Evolutionary conservation across 1,139 yeast species (phyloP), one percentile per base, ranked within the genome.

Genomic region (Pichia kudriavzevii): DNA sequence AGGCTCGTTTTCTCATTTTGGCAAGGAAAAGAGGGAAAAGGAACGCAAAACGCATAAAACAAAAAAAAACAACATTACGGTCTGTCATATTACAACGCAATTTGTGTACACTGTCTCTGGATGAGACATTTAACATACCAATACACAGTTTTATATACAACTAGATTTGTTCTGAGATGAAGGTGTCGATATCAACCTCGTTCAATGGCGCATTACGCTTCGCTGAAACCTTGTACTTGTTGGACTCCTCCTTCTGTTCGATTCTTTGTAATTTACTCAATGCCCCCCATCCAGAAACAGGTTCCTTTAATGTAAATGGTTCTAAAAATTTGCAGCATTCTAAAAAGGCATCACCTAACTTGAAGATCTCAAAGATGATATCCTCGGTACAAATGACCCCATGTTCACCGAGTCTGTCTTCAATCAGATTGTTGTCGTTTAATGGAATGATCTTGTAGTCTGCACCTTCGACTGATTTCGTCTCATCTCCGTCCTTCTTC

Each of bases 301-400:
- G 91, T 31, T 78, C 69, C 46, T 70, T 77, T 51, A 81, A 66
- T 50, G 68, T 64, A 62, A 81, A 80, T 29, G 94, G 93, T 43
- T 69, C 66, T 48, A 81, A 59, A 70, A 85, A 81, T 46, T 65
- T 63, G 41, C 70, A 65, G 41, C 77, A 73, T 22, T 59, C 58
- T 46, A 75, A 71, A 61, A 81, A 81, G 45, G 69, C 63, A 23
- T 74, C 82, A 18, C 85, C 80, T 47, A 79, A 53, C 14, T 75
- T 58, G 26, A 65, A 67, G 38, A 81, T 66, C 58, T 81, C 91
- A 53, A 78, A 84, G 38, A 81, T 72, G 40, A 81, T 66, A 58
- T 81, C 94, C 60, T 81, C 93, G 27, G 79, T 70, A 72, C 94
- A 81, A 46, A 81, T 75, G 44, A 79, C 64, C 13, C 91, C 91